phyloP scores from a whole-genome alignment of 1,284 basidiomycete species.

The Singerocomus inundabilis region DNA sequence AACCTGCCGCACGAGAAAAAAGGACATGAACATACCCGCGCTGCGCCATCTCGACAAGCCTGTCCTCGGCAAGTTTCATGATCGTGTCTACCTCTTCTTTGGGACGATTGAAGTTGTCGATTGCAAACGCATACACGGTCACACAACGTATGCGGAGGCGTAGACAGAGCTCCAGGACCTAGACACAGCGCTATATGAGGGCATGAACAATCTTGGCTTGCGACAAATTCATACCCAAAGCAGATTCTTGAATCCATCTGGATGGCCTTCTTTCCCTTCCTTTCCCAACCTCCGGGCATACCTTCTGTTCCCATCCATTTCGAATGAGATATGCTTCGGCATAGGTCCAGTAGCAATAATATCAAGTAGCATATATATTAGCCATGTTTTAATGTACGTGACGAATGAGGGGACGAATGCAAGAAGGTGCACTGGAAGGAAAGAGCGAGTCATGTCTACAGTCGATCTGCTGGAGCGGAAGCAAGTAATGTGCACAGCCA shows the following conservation, averaged over 20 bases:
- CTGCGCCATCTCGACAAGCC: constrained; percentile 77
- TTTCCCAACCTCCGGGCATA: constrained; percentile 78
- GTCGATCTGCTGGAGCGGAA: background rate
- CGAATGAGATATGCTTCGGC: constrained; percentile 90
- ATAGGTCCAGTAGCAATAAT: constrained; percentile 81
- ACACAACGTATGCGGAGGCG: constrained; percentile 78
- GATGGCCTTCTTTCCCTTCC: constrained; percentile 75
- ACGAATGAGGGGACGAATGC: constrained; percentile 15
- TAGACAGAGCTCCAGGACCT: constrained; percentile 85
- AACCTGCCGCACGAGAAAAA: background rate
- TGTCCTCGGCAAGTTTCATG: constrained; percentile 83
- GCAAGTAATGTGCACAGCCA: constrained; percentile 23
- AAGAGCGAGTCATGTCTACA: constrained; percentile 5
- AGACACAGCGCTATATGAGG: constrained; percentile 5
- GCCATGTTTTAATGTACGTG: constrained; percentile 22
- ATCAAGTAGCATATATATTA: constrained; percentile 46
- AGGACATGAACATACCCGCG: constrained; percentile 62
- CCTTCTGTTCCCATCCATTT: constrained; percentile 97
- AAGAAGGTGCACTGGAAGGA: constrained; percentile 8
- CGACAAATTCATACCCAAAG: constrained; percentile 57
- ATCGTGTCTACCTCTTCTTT: constrained; percentile 84
- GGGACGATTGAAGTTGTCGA: constrained; percentile 95
- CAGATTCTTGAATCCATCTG: constrained; percentile 82
- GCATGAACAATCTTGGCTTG: background rate
- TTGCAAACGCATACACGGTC: constrained; percentile 93